Percentiles rank a stretch among this genome's conserved stretches.
Conservation (phyloP, 208 protist genomes). For the Trypanosoma conorhini region DNA sequence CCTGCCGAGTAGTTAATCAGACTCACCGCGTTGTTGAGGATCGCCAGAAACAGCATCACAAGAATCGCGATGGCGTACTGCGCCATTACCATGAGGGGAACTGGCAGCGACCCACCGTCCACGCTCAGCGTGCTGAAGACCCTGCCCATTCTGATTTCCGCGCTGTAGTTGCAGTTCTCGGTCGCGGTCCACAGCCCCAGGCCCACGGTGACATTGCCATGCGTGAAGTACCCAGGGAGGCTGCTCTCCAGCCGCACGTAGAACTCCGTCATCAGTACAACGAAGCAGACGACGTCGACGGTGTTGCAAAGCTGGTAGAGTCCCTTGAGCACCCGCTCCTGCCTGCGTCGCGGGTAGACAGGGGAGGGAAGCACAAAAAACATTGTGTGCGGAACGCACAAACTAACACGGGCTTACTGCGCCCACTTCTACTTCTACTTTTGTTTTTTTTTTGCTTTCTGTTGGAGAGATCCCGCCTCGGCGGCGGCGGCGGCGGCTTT, state of each 20-base stretch:
- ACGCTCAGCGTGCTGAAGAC: slow-evolving; percentile 36
- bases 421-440: neutral
- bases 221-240: slow-evolving; percentile 63
- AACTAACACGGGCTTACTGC: neutral
- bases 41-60: slow-evolving; percentile 66
- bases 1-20: slow-evolving; percentile 58
- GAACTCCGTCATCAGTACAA: slow-evolving; percentile 71
- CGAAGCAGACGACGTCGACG: slow-evolving; percentile 44
- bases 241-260: slow-evolving; percentile 53
- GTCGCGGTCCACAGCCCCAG: slow-evolving; percentile 46
- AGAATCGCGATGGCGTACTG: slow-evolving; percentile 68
- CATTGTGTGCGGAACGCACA: slow-evolving; percentile 30
- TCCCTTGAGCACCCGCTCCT: slow-evolving; percentile 69
- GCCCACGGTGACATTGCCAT: slow-evolving; percentile 34
- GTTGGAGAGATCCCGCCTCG: no score
- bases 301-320: slow-evolving; percentile 61
- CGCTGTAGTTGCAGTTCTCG: slow-evolving; percentile 60
- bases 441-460: neutral
- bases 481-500: no score
- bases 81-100: slow-evolving; percentile 61
- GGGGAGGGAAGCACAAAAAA: slow-evolving; percentile 76
- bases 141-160: slow-evolving; percentile 40
- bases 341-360: slow-evolving; percentile 58
- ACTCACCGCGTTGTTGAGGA: slow-evolving; percentile 48
- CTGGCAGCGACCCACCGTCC: slow-evolving; percentile 39